phyloP scores from a whole-genome alignment of 129 eudicot genomes.

The Saussurea involucrata region DNA sequence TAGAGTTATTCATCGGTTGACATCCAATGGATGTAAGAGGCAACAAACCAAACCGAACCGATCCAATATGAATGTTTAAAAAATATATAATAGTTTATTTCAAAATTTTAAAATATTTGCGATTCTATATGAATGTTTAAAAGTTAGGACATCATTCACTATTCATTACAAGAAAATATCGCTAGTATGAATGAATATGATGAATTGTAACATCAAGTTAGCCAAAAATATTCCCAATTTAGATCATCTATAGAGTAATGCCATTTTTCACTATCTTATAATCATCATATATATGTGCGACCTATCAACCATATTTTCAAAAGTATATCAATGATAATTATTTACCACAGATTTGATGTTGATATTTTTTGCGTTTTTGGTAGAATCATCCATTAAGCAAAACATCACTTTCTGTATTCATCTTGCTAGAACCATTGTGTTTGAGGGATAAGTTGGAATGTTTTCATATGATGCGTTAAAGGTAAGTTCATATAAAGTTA shows the following conservation, averaged over 20 bases:
- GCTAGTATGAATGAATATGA: not conserved
- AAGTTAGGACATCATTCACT: not conserved
- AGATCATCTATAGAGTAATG: not conserved
- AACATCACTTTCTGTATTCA: not conserved
- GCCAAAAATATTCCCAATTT: not conserved
- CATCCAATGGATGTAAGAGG: too few species aligned
- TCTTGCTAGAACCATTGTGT: not conserved
- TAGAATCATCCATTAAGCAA: constrained; percentile 16
- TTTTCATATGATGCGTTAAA: constrained; percentile 5
- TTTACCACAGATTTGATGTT: not conserved
- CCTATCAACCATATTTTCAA: not conserved
- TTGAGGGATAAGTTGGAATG: not conserved
- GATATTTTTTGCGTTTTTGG: not conserved
- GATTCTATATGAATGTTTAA: not conserved
- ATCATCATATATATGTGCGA: not conserved
- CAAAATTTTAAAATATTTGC: too few species aligned
- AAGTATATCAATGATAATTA: not conserved
- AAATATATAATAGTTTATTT: too few species aligned
- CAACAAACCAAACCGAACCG: too few species aligned
- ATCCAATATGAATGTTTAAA: too few species aligned
- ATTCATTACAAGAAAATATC: not conserved
- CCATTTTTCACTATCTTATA: not conserved
- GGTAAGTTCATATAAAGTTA: not conserved
- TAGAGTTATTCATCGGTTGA: too few species aligned
- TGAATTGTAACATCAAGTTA: not conserved